Evolutionary conservation across 2,329 filamentous ascomycete species (phyloP), one percentile per base, ranked within the genome.

Genomic region (Xylaria sp.): DNA sequence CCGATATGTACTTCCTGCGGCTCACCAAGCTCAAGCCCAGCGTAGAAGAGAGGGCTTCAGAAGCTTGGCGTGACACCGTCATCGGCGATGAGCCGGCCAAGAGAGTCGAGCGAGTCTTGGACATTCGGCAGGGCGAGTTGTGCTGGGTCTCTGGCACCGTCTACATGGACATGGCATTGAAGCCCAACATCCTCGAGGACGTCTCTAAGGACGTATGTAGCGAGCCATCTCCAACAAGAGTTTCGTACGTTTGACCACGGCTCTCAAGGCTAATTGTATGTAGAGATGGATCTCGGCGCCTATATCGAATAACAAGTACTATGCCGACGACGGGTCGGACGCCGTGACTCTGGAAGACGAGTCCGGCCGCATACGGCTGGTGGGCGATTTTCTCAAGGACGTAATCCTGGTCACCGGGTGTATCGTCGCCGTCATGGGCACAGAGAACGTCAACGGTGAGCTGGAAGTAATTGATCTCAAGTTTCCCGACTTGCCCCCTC

Each of bases 131-230:
- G 83, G 96, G 96, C 72, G 91, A 98, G 82, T 84, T 98, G 44
- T 98, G 95, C 83, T 99, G 95, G 94, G 92, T 99, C 18, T 87
- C 91, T 0, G 96, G 97, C 18, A 99, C 96, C 0, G 90, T 98
- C 39, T 99, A 97, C 80, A 97, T 98, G 92, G 94, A 98, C 72
- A 94, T 99, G 93, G 89, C 92, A 2, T 81, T 98, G 76, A 99
- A 99, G 83, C 96, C 97, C 0, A 97, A 97, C 78, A 95, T 99
- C 79, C 84, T 99, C 41, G 94, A 98, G 69, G 96, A 99, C 76
- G 92, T 99, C 51, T 92, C 93, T 50, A 97, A 97, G 81, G 95
- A 98, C 81, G 93, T 94, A 82, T 73, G 88, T 80, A 13, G 54
- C 18, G 12, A 13, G 25, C 50, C 48, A 41, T 52, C 48, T 55